Base-by-base conservation (phyloP, 2,329 filamentous ascomycete genomes). In the Davidsoniella australis region DNA sequence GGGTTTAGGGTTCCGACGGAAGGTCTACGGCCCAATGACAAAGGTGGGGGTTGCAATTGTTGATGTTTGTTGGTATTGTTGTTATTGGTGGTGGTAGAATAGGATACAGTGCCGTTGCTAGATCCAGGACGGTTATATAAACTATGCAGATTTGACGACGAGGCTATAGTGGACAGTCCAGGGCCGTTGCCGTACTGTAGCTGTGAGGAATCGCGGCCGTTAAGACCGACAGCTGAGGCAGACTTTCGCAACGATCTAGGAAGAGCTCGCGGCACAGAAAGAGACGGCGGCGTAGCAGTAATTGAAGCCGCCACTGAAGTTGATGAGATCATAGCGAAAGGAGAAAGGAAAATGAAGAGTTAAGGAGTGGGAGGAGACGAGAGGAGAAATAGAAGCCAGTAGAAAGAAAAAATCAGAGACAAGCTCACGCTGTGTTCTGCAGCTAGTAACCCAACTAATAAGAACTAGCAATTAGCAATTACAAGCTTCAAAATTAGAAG, bases 1-100 rank as follows among this genome's bases (percentile, higher is more conserved):
- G 69, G 68, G 47, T 79, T 84, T 55, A 88, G 71, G 45, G 81
- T 77, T 54, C 78, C 80, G 55, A 85, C 68, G 45, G 81, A 86
- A 53, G 73, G 71, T 67, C 88, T 87, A 60, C 82, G 78, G 10
- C 33, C 24, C 10, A 51, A 23, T n/a, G 49, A 41, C 37, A 51
- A 45, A 14, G 44, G 26, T 17, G 49, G 43, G 20, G 49, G 44
- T 40, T 48, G 47, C 16, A 45, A 37, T 49, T 39, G 41, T 41
- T 49, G 41, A 26, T 33, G 37, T 18, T 18, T 24, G 40, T 14
- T 4, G 41, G 23, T 36, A 38, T 36, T 36, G 18, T 26, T 43
- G 29, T 2, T 36, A 23, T 12, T 40, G 4, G 10, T 43, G 29
- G 10, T 45, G 20, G 9, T 29, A 8, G 40, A 44, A 23, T 36